A percentile compares a stretch with the other conserved stretches of the same genome.
These are phyloP conservation scores for Uronychia binucleata DNA, from an alignment of 73 alveolate genomes.

Conservation along the genomic window DNA sequence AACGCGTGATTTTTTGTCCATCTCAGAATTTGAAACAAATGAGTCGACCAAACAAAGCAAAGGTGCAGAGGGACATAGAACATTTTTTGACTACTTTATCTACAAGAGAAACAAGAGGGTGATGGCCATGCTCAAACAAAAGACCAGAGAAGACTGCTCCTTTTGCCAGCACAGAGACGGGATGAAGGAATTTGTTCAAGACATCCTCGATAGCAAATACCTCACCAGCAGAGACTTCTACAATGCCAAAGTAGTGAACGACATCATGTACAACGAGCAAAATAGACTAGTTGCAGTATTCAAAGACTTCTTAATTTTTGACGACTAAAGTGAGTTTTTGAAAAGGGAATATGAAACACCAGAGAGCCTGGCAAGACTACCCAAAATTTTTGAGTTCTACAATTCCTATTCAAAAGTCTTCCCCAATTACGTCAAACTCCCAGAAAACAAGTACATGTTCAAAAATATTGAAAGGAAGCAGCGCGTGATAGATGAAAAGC, in stretches of 20 bases:
- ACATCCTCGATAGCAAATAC: conserved; percentile 53
- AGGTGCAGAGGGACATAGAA: not conserved
- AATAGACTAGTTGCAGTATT: conserved; percentile 78
- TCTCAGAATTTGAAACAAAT: not conserved
- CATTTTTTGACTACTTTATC: not conserved
- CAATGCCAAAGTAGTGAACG: conserved; percentile 58
- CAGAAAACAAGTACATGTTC: conserved; percentile 83
- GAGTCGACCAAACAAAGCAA: not conserved
- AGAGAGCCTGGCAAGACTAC: conserved; percentile 73
- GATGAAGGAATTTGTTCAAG: not conserved
- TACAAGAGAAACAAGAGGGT: not conserved
- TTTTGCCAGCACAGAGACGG: not conserved
- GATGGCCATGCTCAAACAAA: not conserved
- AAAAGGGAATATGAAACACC: conserved; percentile 66
- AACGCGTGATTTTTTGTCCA: not conserved
- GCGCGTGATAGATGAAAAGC: conserved; percentile 71
- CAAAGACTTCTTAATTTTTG: conserved; percentile 84
- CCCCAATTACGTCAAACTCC: conserved; percentile 85
- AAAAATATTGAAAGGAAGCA: conserved; percentile 84
- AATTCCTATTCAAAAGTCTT: conserved; percentile 77
- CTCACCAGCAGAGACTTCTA: conserved; percentile 38
- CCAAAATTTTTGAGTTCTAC: conserved; percentile 81
- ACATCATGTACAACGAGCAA: conserved; percentile 81
- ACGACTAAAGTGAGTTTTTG: conserved; percentile 84
- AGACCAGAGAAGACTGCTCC: not conserved